Conservation (phyloP, 2,329 filamentous ascomycete genomes). For the Xylariaceae sp. region DNA sequence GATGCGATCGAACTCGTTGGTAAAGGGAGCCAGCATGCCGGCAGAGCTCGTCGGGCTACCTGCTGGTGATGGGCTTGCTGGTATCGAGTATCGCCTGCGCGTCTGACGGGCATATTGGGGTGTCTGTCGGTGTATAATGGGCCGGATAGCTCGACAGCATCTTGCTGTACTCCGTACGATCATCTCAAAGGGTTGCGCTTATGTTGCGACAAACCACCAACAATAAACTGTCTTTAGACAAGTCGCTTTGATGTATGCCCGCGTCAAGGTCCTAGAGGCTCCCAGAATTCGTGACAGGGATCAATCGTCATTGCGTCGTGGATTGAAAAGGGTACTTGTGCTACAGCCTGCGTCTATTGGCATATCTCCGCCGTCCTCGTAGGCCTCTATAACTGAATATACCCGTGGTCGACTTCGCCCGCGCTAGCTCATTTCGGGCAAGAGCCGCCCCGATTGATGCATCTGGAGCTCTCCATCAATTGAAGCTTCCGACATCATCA, state of each 20-base stretch:
- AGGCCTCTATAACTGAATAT: no score
- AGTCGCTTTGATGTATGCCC: no score
- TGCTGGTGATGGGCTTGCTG: constrained; percentile 24
- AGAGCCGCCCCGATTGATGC: background rate
- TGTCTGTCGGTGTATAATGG: constrained; percentile 17
- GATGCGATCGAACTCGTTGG: constrained; percentile 76
- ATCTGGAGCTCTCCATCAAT: constrained; percentile 8
- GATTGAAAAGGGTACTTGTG: background rate
- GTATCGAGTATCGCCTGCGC: constrained; percentile 40
- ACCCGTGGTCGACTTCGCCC: no score
- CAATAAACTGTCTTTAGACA: no score
- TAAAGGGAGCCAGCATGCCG: constrained; percentile 50
- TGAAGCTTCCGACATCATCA: constrained; percentile 18
- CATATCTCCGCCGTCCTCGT: background rate
- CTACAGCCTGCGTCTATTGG: no score
- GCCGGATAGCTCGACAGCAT: constrained; percentile 27
- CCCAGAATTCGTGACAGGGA: constrained; percentile 3
- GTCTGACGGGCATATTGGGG: constrained; percentile 29
- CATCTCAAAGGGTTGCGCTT: constrained; percentile 16
- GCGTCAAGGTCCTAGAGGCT: no score
- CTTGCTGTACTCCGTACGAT: constrained; percentile 25
- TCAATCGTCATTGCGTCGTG: background rate
- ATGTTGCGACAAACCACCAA: no score
- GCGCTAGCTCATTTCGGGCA: no score
- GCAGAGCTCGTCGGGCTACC: constrained; percentile 29